Conservation (phyloP, 441 rosid species). For the Populus trichocarpa region DNA sequence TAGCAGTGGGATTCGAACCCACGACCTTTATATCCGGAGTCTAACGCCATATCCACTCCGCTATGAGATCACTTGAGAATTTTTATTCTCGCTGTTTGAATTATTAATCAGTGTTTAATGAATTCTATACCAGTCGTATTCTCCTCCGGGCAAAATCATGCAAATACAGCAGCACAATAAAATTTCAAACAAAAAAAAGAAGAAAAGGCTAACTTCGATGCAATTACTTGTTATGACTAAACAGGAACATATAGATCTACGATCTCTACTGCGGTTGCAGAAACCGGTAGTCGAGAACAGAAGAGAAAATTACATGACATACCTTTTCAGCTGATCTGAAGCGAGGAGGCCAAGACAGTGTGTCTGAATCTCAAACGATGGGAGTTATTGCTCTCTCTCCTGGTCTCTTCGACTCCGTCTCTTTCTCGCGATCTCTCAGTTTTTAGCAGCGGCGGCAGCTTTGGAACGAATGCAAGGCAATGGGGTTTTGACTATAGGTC, state of each 20-base stretch:
- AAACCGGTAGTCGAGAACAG: neutral
- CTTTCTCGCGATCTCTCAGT: neutral
- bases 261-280: neutral
- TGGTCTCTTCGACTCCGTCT: neutral
- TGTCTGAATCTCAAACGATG: neutral
- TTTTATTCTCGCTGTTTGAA: neutral
- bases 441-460: neutral
- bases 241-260: neutral
- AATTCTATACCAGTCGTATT: neutral
- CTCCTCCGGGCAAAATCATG: neutral
- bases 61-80: constrained; percentile 62
- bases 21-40: constrained; percentile 99
- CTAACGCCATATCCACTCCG: constrained; percentile 99
- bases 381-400: neutral
- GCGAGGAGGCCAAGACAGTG: neutral
- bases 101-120: too few relatives aligned
- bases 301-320: neutral
- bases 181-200: neutral
- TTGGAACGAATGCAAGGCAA: neutral
- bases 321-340: neutral
- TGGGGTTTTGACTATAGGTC: neutral
- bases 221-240: neutral
- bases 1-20: constrained; percentile 99
- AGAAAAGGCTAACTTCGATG: neutral
- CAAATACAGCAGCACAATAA: neutral